Percentiles rank a stretch among this genome's conserved stretches.
These are phyloP conservation scores for Knufia fluminis DNA, from an alignment of 2,329 filamentous ascomycete genomes.

Conservation along the genomic window DNA sequence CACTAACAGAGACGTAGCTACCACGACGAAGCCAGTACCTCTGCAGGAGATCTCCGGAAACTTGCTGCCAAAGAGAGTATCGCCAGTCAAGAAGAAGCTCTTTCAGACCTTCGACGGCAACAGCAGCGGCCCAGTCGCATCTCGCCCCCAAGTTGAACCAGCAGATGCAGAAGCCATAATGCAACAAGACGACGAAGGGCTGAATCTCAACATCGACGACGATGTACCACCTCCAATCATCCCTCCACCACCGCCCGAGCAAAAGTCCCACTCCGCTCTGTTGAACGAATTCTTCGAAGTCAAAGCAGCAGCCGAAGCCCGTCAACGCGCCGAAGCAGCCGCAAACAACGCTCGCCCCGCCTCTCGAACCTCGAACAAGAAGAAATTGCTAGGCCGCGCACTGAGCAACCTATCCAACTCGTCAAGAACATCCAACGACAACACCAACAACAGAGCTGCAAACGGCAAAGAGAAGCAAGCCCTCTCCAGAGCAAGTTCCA, in stretches of 20 bases:
- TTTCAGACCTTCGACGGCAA: conserved; percentile 13
- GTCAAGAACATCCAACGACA: conserved; percentile 24
- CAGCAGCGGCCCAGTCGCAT: conserved; percentile 10
- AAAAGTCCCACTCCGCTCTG: background rate
- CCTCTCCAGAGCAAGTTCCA: conserved; percentile 39
- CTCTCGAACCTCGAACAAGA: conserved; percentile 21
- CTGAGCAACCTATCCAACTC: conserved; percentile 34
- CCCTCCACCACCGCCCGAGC: background rate
- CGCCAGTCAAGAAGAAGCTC: conserved; percentile 8
- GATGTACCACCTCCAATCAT: background rate
- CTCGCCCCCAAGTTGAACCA: background rate
- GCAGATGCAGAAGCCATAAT: background rate
- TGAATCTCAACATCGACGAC: background rate
- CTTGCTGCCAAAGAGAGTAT: conserved; percentile 19
- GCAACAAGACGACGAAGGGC: conserved; percentile 3
- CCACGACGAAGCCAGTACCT: conserved; percentile 11
- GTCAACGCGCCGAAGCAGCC: background rate
- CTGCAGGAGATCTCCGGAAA: conserved; percentile 27
- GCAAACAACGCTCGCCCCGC: background rate
- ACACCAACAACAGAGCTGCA: background rate
- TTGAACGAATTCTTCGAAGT: conserved; percentile 5
- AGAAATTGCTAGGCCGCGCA: conserved; percentile 34
- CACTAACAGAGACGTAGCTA: conserved; percentile 13
- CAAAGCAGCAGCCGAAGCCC: conserved; percentile 11
- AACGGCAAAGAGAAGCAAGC: conserved; percentile 7